phyloP scores from a whole-genome alignment of 2,329 filamentous ascomycete species.

The Colletotrichum caudatum region DNA sequence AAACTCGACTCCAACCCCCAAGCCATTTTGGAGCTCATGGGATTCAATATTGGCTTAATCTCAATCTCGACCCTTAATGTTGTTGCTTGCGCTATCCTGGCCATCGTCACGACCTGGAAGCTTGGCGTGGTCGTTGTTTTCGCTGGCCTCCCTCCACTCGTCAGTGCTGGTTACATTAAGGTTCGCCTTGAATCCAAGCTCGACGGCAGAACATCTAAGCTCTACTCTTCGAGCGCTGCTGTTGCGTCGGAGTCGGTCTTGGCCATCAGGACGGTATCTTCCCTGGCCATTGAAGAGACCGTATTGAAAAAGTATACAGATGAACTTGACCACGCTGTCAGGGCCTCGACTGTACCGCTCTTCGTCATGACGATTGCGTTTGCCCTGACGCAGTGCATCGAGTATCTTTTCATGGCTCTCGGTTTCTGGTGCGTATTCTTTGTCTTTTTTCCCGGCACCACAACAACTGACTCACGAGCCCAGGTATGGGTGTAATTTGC shows the following conservation, averaged over 20 bases:
- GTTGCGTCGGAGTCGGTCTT: constrained; percentile 59
- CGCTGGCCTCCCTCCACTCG: constrained; percentile 54
- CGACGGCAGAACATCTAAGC: constrained; percentile 52
- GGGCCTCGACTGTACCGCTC: constrained; percentile 49
- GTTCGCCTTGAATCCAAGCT: constrained; percentile 56
- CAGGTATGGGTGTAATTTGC: constrained; percentile 53
- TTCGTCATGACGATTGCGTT: constrained; percentile 53
- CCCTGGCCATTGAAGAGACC: constrained; percentile 55
- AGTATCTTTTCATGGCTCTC: constrained; percentile 55
- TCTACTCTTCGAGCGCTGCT: constrained; percentile 53
- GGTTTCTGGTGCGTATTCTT: constrained; percentile 52
- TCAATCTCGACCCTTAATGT: constrained; percentile 54
- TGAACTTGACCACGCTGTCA: constrained; percentile 49
- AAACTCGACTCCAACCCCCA: constrained; percentile 54
- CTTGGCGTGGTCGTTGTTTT: constrained; percentile 62
- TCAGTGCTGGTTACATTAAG: constrained; percentile 54
- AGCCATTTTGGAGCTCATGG: constrained; percentile 57
- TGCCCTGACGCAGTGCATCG: constrained; percentile 53
- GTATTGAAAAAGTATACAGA: constrained; percentile 49
- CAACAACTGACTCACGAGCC: neutral
- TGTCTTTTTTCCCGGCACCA: neutral
- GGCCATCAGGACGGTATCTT: constrained; percentile 56
- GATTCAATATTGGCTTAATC: constrained; percentile 56
- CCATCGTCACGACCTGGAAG: constrained; percentile 61
- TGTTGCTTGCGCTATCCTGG: constrained; percentile 54